phyloP scores from a whole-genome alignment of 2,329 filamentous ascomycete genomes.

The Nigrospora osmanthi region DNA sequence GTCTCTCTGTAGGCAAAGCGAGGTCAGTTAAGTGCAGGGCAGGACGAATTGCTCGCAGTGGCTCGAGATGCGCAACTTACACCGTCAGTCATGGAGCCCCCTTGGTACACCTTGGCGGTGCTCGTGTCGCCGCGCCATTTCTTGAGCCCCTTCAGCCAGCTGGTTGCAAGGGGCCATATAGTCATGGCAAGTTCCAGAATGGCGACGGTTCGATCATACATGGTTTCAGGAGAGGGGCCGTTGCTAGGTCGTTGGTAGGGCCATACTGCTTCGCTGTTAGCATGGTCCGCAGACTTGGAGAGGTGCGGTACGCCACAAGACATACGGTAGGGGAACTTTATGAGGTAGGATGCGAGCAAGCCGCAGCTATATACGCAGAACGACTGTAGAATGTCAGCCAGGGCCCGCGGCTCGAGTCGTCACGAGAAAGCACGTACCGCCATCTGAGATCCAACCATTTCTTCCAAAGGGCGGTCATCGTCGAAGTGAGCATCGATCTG shows the following conservation, averaged over 20 bases:
- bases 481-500: conserved; percentile 43
- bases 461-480: conserved; percentile 33
- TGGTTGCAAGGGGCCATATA: conserved; percentile 44
- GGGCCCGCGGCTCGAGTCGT: neutral
- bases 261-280: too few species aligned
- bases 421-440: conserved; percentile 24
- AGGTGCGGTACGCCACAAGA: conserved; percentile 29
- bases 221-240: conserved; percentile 26
- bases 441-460: conserved; percentile 46
- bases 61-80: conserved; percentile 14
- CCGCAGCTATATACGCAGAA: conserved; percentile 50
- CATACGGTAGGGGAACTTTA: conserved; percentile 42
- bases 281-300: conserved; percentile 1
- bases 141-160: conserved; percentile 43
- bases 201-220: conserved; percentile 35
- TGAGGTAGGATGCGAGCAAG: conserved; percentile 42
- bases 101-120: conserved; percentile 28
- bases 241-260: too few species aligned
- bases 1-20: conserved; percentile 1
- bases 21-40: neutral
- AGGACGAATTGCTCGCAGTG: too few species aligned
- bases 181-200: conserved; percentile 40
- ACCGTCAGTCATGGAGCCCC: conserved; percentile 42
- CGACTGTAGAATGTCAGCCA: conserved; percentile 19
- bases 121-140: conserved; percentile 37